Conservation (phyloP, 2,329 filamentous ascomycete species). For the Claviceps pazoutovae region DNA sequence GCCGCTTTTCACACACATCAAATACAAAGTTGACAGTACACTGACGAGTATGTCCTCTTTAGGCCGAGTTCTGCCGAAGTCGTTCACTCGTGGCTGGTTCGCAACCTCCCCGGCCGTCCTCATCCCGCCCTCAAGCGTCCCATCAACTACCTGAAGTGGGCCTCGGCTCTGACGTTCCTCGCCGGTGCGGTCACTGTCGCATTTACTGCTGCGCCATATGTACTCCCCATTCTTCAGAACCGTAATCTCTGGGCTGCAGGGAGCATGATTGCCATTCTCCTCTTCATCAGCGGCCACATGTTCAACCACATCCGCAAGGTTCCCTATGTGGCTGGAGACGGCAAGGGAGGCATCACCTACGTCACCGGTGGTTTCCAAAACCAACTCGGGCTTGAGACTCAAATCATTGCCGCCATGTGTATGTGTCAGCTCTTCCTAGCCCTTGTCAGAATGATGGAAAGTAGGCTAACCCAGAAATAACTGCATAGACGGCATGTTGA, state of each 20-base stretch:
- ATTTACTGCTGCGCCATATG: constrained; percentile 60
- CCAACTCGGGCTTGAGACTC: constrained; percentile 87
- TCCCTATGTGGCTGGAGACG: constrained; percentile 78
- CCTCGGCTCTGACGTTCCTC: constrained; percentile 51
- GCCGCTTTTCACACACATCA: background rate
- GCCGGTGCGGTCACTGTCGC: constrained; percentile 56
- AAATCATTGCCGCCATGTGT: constrained; percentile 91
- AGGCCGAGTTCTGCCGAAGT: constrained; percentile 65
- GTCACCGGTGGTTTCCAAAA: constrained; percentile 87
- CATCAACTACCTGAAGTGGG: constrained; percentile 71
- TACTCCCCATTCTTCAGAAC: constrained; percentile 72
- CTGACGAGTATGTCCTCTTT: background rate
- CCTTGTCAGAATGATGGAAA: background rate
- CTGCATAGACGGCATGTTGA: constrained; percentile 49
- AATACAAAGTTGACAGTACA: background rate
- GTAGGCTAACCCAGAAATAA: background rate
- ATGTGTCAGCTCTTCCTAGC: constrained; percentile 18
- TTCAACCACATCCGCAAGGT: constrained; percentile 97
- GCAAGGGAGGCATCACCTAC: constrained; percentile 74
- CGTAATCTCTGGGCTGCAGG: constrained; percentile 88
- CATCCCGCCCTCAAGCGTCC: constrained; percentile 70
- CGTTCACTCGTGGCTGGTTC: constrained; percentile 63
- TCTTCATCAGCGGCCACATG: constrained; percentile 97
- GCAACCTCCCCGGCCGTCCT: constrained; percentile 63
- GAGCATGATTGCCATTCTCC: constrained; percentile 74